Percentiles rank a stretch among this genome's conserved stretches.
Conservation (phyloP, 257 asterid species). For the Solanum bulbocastanum region DNA sequence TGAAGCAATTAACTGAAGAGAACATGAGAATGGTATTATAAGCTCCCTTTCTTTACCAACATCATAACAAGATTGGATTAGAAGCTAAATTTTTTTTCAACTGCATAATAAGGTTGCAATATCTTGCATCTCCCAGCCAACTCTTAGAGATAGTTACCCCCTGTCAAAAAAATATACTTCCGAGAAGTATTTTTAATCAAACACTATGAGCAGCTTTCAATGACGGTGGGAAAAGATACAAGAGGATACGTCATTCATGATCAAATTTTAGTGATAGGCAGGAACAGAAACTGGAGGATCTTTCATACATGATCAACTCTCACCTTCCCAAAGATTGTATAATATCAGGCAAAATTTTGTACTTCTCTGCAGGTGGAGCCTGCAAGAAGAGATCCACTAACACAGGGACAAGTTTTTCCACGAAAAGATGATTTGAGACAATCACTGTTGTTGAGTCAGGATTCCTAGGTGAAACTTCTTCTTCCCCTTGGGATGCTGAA, state of each 20-base stretch:
- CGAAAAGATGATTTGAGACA: conserved; percentile 39
- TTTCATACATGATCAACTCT: conserved; percentile 12
- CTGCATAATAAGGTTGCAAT: background rate
- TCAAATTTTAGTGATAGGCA: background rate
- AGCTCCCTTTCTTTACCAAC: background rate
- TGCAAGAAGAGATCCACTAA: conserved; percentile 65
- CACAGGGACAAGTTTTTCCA: conserved; percentile 80
- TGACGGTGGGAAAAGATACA: background rate
- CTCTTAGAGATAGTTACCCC: background rate
- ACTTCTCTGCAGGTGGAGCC: conserved; percentile 70
- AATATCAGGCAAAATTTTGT: conserved; percentile 45
- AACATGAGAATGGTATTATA: background rate
- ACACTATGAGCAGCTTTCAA: background rate
- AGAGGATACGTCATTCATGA: background rate
- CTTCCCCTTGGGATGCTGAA: conserved; percentile 26
- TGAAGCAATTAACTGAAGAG: background rate
- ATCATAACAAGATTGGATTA: background rate
- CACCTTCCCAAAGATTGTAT: conserved; percentile 94
- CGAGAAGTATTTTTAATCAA: background rate
- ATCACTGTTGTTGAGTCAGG: conserved; percentile 16
- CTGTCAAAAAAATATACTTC: background rate
- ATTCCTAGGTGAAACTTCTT: conserved; percentile 25
- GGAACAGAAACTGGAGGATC: background rate
- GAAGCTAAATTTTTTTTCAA: background rate
- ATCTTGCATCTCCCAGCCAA: background rate